Evolutionary conservation across 2,329 filamentous ascomycete genomes (phyloP).

Genomic region (Zymoseptoria passerinii): DNA sequence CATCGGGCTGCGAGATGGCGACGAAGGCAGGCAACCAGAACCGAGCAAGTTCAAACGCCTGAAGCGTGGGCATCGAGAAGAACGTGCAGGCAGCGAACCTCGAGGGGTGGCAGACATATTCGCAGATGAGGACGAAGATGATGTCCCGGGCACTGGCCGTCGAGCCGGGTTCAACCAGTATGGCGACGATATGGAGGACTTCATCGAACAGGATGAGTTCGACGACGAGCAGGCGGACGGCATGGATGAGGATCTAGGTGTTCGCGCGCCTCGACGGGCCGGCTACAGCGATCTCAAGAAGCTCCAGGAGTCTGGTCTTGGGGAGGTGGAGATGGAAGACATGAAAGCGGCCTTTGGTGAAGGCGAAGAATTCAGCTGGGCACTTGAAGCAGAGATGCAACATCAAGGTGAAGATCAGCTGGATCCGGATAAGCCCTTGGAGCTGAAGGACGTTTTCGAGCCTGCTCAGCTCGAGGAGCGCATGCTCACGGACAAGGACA

Average conservation of each 20-base stretch:
- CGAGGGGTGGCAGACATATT: conserved; percentile 88
- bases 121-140: conserved; percentile 78
- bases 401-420: conserved; percentile 67
- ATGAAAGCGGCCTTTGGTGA: conserved; percentile 95
- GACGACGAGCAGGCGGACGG: conserved; percentile 73
- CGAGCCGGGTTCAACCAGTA: conserved; percentile 40
- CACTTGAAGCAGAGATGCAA: conserved; percentile 77
- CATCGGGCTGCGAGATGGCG: conserved; percentile 74
- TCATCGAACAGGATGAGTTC: conserved; percentile 93
- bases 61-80: conserved; percentile 79
- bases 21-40: conserved; percentile 56
- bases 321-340: conserved; percentile 87
- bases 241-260: conserved; percentile 77
- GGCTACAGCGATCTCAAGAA: conserved; percentile 65
- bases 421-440: conserved; percentile 72
- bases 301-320: conserved; percentile 56
- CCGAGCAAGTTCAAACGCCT: conserved; percentile 93
- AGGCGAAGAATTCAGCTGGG: conserved; percentile 93
- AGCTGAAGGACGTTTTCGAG: conserved; percentile 97
- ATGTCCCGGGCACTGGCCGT: conserved; percentile 39
- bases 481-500: conserved; percentile 91
- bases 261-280: conserved; percentile 68
- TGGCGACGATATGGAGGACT: conserved; percentile 67
- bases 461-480: conserved; percentile 90
- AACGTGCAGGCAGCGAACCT: conserved; percentile 52